Evolutionary conservation across 805 yeast species (phyloP), one percentile per base, ranked within the genome.

Genomic region (Lipomyces chichibuensis): DNA sequence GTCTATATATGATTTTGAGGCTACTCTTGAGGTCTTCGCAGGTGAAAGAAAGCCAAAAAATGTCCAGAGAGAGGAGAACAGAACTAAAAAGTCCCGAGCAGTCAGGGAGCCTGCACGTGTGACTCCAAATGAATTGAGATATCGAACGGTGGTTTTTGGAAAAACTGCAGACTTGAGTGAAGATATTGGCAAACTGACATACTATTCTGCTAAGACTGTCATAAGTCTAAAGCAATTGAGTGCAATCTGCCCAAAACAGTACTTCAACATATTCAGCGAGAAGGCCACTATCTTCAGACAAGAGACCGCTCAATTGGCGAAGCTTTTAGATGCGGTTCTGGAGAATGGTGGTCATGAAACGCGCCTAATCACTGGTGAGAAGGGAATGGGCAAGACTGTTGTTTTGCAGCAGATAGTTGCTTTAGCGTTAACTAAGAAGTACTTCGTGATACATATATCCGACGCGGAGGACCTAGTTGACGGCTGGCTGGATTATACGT

Each of bases 341-440:
- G 27, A 14, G 35, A 37, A 14, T 9, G 33, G 33, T 14, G 59
- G 57, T 35, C 37, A 59, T 13, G 35, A 27, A 43, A 43, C 63
- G 13, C 53, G 61, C 17, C 33, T 69, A 6, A 25, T 67, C 54
- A 43, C 59, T n/a, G 71, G 71, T 3, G 57, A 39, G 5, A 49
- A 60, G 7, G 71, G 71, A 14, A 43, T 60, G n/a, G 71, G 71
- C 46, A 69, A 67, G 61, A 63, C 61, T 3, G 62, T 60, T 13
- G 67, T 62, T n/a, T 27, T 69, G 23, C 69, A 65, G 39, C 71
- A 66, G 52, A 35, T 52, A 11, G 51, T 64, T 11, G 67, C 65
- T 49, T n/a, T 65, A 27, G 71, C 67, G 17, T 39, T 49, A 13
- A 14, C 52, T 17, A 25, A 23, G 14, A 57, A 56, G 6, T 57